Evolutionary conservation across 2,329 filamentous ascomycete species (phyloP).

Genomic region (Gaeumannomyces sp.): DNA sequence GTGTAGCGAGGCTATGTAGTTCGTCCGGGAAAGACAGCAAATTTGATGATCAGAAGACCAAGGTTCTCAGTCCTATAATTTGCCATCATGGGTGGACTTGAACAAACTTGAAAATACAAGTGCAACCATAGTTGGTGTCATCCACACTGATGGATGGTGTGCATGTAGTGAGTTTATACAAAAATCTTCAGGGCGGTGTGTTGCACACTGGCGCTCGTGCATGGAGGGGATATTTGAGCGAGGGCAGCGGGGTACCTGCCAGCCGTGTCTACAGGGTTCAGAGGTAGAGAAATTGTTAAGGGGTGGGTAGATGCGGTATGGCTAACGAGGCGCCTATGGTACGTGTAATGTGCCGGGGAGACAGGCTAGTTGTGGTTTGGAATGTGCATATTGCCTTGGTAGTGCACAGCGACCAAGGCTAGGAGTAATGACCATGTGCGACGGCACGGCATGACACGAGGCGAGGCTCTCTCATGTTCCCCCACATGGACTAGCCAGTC

Average conservation of each 20-base stretch:
- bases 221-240: neutral
- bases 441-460: neutral
- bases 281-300: neutral
- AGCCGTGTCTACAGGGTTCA: neutral
- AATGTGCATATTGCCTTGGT: no score
- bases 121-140: no score
- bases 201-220: neutral
- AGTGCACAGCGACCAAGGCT: conserved; percentile 6
- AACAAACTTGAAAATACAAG: no score
- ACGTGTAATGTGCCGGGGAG: no score
- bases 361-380: no score
- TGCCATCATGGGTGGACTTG: no score
- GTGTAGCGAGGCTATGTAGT: neutral
- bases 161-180: no score
- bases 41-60: neutral
- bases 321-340: no score
- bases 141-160: no score
- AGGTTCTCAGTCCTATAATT: neutral
- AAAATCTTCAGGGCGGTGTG: no score
- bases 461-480: neutral
- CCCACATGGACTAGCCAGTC: neutral
- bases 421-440: conserved; percentile 4
- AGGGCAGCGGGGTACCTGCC: neutral
- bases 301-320: neutral
- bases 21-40: neutral